phyloP scores from a whole-genome alignment of 768 basidiomycete species.

The Pisolithus sp. region DNA sequence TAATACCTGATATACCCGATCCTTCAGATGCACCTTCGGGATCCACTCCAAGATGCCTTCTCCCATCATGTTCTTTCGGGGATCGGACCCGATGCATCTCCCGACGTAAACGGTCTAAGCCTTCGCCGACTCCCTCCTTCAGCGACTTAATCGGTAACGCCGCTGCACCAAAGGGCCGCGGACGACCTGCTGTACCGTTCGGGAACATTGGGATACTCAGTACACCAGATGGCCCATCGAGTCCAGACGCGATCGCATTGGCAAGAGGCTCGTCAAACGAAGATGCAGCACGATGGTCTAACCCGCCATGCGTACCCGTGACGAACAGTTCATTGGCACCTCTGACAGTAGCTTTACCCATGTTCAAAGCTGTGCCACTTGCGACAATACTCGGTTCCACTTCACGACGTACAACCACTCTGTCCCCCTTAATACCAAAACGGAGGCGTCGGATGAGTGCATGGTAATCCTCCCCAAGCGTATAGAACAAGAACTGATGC shows the following conservation, averaged over 20 bases:
- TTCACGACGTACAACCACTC: constrained; percentile 66
- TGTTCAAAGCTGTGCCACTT: constrained; percentile 17
- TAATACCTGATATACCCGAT: constrained; percentile 20
- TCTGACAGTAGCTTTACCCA: background rate
- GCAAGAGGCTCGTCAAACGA: constrained; percentile 70
- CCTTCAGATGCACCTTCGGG: constrained; percentile 22
- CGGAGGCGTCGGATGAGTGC: constrained; percentile 64
- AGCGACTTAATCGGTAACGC: constrained; percentile 55
- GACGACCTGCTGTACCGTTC: constrained; percentile 49
- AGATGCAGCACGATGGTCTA: constrained; percentile 39
- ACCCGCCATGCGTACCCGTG: constrained; percentile 27
- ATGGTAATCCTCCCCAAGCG: constrained; percentile 72
- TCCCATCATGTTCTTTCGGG: constrained; percentile 28
- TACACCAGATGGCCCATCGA: constrained; percentile 39
- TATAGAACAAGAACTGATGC: constrained; percentile 79
- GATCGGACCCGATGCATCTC: constrained; percentile 50
- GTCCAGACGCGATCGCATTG: constrained; percentile 58
- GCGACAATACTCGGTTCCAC: constrained; percentile 59
- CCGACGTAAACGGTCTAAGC: constrained; percentile 51
- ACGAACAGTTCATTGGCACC: constrained; percentile 7
- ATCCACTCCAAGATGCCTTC: constrained; percentile 4
- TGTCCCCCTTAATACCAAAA: constrained; percentile 48
- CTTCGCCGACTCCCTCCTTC: constrained; percentile 53
- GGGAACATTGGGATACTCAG: constrained; percentile 74
- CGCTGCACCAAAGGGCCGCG: constrained; percentile 30